phyloP scores from a whole-genome alignment of 2,329 filamentous ascomycete species.

The Cladosporium sp. region DNA sequence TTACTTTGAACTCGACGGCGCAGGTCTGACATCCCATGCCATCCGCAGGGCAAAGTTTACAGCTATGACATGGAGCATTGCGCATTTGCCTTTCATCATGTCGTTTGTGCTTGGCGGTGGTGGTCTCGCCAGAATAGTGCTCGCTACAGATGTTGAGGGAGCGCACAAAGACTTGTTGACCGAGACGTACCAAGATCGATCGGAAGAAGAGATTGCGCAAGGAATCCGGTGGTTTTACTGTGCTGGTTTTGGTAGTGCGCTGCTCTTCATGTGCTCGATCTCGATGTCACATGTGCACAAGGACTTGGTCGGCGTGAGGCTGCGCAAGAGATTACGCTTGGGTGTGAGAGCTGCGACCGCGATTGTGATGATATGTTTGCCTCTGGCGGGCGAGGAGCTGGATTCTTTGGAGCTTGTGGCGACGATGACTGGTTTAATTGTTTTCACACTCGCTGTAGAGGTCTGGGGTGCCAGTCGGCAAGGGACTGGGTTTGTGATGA shows the following conservation, averaged over 20 bases:
- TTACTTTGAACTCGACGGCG: constrained; percentile 55
- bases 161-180: constrained; percentile 53
- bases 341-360: constrained; percentile 52
- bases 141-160: constrained; percentile 56
- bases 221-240: constrained; percentile 66
- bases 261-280: constrained; percentile 57
- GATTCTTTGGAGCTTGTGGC: constrained; percentile 42
- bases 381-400: constrained; percentile 42
- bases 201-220: constrained; percentile 51
- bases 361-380: constrained; percentile 56
- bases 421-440: constrained; percentile 41
- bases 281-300: constrained; percentile 59
- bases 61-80: constrained; percentile 56
- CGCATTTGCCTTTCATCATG: constrained; percentile 65
- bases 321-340: constrained; percentile 54
- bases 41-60: constrained; percentile 52
- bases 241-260: constrained; percentile 57
- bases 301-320: constrained; percentile 49
- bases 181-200: constrained; percentile 51
- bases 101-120: constrained; percentile 61
- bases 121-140: constrained; percentile 59
- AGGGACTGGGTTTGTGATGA: constrained; percentile 24
- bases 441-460: constrained; percentile 39
- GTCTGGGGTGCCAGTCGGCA: constrained; percentile 32
- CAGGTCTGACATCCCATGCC: constrained; percentile 59